Percentiles rank a stretch among this genome's conserved stretches.
phyloP scores from a whole-genome alignment of 768 basidiomycete genomes.

The Chalciporus piperatus region DNA sequence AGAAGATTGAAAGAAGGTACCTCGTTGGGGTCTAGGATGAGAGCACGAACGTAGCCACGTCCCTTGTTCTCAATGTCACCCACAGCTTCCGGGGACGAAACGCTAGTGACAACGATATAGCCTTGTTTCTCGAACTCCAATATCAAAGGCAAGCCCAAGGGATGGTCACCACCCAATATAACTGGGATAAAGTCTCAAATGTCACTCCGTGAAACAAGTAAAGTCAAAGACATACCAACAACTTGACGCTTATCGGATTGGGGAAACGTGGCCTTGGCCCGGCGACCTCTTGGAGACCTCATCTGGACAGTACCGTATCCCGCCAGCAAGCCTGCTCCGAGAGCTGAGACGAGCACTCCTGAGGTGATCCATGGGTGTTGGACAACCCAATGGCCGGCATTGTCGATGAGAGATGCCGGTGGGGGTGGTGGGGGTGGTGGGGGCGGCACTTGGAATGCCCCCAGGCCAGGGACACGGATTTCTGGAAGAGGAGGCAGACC shows the following conservation, averaged over 20 bases:
- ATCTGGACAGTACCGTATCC: constrained; percentile 44
- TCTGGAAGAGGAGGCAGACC: constrained; percentile 42
- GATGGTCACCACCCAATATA: constrained; percentile 77
- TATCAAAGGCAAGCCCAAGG: constrained; percentile 69
- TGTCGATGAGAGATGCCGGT: constrained; percentile 44
- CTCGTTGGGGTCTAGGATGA: constrained; percentile 78
- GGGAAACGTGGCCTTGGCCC: constrained; percentile 24
- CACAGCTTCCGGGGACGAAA: constrained; percentile 64
- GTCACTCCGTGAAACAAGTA: not conserved
- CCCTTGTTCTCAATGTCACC: constrained; percentile 59
- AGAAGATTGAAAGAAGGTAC: constrained; percentile 36
- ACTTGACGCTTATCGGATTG: constrained; percentile 45
- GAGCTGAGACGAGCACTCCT: constrained; percentile 51
- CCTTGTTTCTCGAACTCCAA: constrained; percentile 72
- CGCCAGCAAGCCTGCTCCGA: constrained; percentile 60
- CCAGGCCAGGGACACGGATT: constrained; percentile 61
- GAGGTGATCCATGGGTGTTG: constrained; percentile 62
- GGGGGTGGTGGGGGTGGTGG: constrained; percentile 57
- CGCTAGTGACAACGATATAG: constrained; percentile 81
- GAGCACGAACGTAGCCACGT: constrained; percentile 75
- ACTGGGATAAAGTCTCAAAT: constrained; percentile 41
- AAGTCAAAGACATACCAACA: constrained; percentile 33
- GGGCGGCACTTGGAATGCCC: constrained; percentile 71
- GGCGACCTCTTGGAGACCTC: constrained; percentile 22
- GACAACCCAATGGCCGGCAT: constrained; percentile 49